Evolutionary conservation across 75 land plant genomes (phyloP).

Genomic region (Chamaecyparis obtusa): DNA sequence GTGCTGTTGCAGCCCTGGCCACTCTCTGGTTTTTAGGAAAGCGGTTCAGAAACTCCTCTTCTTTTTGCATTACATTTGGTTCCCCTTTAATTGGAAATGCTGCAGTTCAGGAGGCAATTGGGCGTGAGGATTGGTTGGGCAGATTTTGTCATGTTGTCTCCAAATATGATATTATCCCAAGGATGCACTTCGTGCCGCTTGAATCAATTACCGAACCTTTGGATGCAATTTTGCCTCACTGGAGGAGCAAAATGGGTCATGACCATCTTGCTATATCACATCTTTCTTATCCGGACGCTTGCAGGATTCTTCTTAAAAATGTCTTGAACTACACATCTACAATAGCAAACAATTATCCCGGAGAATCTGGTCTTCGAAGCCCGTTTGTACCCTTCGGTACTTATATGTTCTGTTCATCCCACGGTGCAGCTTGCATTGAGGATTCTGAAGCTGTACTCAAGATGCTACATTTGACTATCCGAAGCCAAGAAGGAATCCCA

Average conservation of each 20-base stretch:
- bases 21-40: conserved; percentile 1
- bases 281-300: neutral
- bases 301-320: neutral
- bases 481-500: neutral
- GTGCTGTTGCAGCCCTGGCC: conserved; percentile 8
- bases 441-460: conserved; percentile 57
- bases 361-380: conserved; percentile 12
- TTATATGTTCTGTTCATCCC: conserved; percentile 33
- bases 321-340: neutral
- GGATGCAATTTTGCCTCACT: conserved; percentile 22
- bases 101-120: conserved; percentile 36
- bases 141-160: conserved; percentile 47
- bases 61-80: conserved; percentile 63
- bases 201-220: conserved; percentile 27
- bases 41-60: neutral
- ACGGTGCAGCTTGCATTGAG: conserved; percentile 28
- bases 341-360: neutral
- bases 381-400: conserved; percentile 65
- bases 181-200: conserved; percentile 49
- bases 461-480: conserved; percentile 19
- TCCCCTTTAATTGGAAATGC: conserved; percentile 55
- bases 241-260: conserved; percentile 9
- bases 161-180: conserved; percentile 54
- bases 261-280: neutral
- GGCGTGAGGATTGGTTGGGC: conserved; percentile 50